phyloP scores from a whole-genome alignment of 352 stramenopile genomes.

The Pythium scleroteichum region DNA sequence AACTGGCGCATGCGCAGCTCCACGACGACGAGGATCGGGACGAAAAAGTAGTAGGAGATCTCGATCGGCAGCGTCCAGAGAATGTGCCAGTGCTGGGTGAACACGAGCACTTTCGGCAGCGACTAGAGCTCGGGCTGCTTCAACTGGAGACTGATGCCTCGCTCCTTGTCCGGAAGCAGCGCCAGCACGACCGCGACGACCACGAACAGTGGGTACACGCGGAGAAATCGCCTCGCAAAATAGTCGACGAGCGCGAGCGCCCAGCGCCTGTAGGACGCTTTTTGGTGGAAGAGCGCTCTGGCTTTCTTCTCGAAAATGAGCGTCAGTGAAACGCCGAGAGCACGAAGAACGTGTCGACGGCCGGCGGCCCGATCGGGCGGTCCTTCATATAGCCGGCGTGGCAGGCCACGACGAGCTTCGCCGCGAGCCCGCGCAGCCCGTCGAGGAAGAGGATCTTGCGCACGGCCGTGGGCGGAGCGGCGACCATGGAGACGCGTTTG shows the following conservation, averaged over 20 bases:
- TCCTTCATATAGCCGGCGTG: conserved; percentile 24
- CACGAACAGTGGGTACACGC: conserved; percentile 33
- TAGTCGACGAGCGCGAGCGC: conserved; percentile 32
- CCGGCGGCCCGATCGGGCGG: conserved; percentile 31
- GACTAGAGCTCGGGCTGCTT: not conserved
- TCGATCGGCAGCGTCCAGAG: conserved; percentile 32
- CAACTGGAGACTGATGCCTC: not conserved
- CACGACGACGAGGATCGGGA: conserved; percentile 31
- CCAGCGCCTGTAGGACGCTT: conserved; percentile 29
- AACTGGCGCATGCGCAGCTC: conserved; percentile 5
- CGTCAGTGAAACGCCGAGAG: conserved; percentile 41
- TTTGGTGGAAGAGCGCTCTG: conserved; percentile 26
- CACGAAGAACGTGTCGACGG: conserved; percentile 44
- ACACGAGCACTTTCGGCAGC: not conserved
- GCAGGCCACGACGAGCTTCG: not conserved
- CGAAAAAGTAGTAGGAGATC: conserved; percentile 45
- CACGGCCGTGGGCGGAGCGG: not conserved
- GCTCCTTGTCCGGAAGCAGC: not conserved
- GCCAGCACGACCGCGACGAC: conserved; percentile 28
- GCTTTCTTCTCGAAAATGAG: conserved; percentile 42
- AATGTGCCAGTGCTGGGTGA: conserved; percentile 6
- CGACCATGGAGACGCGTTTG: too few species aligned
- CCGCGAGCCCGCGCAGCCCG: not conserved
- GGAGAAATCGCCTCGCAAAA: conserved; percentile 24
- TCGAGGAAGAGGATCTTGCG: conserved; percentile 3